A percentile compares a stretch with the other conserved stretches of the same genome.
These are phyloP conservation scores for Ogataea nonfermentans DNA, from an alignment of 805 yeast genomes.

Conservation along the genomic window DNA sequence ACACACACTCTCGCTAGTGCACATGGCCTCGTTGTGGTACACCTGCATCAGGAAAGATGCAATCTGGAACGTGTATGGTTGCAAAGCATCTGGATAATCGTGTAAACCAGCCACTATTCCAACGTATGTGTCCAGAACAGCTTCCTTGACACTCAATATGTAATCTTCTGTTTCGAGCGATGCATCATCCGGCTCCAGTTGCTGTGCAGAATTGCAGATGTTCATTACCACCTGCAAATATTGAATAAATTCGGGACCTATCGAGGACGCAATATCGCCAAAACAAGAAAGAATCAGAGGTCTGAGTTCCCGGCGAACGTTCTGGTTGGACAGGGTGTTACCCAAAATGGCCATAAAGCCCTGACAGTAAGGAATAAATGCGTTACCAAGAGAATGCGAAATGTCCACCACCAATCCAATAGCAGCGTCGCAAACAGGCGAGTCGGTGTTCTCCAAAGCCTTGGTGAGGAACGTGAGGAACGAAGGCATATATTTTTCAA, in stretches of 20 bases:
- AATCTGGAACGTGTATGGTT: conserved; percentile 64
- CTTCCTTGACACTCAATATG: conserved; percentile 66
- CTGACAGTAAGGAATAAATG: conserved; percentile 70
- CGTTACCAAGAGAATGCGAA: conserved; percentile 79
- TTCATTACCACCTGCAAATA: conserved; percentile 79
- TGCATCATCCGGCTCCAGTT: conserved; percentile 60
- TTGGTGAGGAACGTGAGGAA: conserved; percentile 79
- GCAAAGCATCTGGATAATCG: conserved; percentile 61
- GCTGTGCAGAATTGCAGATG: conserved; percentile 67
- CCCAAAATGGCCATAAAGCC: conserved; percentile 85
- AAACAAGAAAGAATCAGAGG: conserved; percentile 89
- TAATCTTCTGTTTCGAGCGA: conserved; percentile 78
- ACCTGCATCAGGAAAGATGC: conserved; percentile 65
- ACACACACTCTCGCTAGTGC: conserved; percentile 65
- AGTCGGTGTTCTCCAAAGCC: conserved; percentile 79
- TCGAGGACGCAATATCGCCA: conserved; percentile 91
- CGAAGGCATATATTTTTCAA: conserved; percentile 72
- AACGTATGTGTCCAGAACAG: conserved; percentile 93
- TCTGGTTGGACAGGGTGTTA: conserved; percentile 60
- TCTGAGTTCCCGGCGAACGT: conserved; percentile 74
- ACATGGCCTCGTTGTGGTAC: conserved; percentile 57
- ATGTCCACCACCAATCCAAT: conserved; percentile 95
- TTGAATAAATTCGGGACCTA: conserved; percentile 73
- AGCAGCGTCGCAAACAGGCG: conserved; percentile 83
- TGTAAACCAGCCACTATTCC: conserved; percentile 92